Conservation (phyloP, 345 rosid species). For the Lepidium sativum region DNA sequence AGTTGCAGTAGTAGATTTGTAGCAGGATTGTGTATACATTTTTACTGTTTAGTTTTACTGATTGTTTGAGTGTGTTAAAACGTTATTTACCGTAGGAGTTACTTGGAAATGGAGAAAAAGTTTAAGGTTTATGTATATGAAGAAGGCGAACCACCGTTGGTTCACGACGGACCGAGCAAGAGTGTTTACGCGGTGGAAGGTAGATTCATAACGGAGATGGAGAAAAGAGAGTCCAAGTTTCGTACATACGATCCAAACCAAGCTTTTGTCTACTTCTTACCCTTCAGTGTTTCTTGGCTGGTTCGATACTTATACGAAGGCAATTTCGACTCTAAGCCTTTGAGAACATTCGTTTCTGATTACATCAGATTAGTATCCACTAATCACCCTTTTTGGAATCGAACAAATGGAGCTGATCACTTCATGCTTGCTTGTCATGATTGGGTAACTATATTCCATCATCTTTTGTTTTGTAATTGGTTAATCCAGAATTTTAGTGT, state of each 20-base stretch:
- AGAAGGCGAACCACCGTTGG: constrained; percentile 74
- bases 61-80: neutral
- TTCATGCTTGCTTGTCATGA: constrained; percentile 91
- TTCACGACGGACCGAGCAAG: constrained; percentile 85
- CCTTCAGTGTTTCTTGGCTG: constrained; percentile 76
- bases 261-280: constrained; percentile 78
- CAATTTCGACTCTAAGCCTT: constrained; percentile 32
- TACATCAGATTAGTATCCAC: constrained; percentile 55
- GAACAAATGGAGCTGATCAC: constrained; percentile 69
- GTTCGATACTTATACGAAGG: constrained; percentile 51
- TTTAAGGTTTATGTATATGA: constrained; percentile 77
- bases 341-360: constrained; percentile 53
- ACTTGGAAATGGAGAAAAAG: constrained; percentile 75
- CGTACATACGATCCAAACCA: constrained; percentile 42
- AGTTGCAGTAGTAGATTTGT: constrained; percentile 18
- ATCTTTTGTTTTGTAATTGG: neutral
- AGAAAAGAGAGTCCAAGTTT: constrained; percentile 41
- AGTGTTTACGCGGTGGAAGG: constrained; percentile 76
- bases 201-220: constrained; percentile 74
- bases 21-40: neutral
- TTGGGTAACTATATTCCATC: constrained; percentile 39
- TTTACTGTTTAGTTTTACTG: too few species aligned
- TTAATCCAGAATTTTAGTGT: neutral
- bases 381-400: constrained; percentile 73
- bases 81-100: constrained; percentile 42